Evolutionary conservation across 2,329 filamentous ascomycete genomes (phyloP).

Genomic region (Sporothrix euskadiensis): DNA sequence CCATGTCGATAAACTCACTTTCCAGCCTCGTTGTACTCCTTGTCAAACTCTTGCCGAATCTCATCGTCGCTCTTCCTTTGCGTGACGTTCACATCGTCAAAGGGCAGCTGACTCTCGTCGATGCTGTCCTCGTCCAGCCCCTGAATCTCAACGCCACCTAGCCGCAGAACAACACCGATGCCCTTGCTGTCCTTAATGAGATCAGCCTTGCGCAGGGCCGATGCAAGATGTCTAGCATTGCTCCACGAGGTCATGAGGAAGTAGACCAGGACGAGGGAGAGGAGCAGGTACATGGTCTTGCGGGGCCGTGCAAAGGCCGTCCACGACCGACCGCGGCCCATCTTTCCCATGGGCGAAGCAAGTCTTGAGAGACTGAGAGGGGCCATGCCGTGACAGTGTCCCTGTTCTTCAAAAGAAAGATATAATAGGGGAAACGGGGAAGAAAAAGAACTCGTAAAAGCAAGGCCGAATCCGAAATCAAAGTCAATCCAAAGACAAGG

Average conservation of each 20-base stretch:
- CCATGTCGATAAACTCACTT: conserved; percentile 37
- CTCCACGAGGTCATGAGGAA: conserved; percentile 12
- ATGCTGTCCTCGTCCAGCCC: background rate
- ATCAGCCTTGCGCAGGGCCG: conserved; percentile 14
- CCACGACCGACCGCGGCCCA: conserved; percentile 7
- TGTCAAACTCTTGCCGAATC: conserved; percentile 40
- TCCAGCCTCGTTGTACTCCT: conserved; percentile 44
- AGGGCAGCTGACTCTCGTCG: conserved; percentile 24
- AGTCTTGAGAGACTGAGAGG: background rate
- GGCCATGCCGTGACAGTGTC: background rate
- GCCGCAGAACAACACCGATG: background rate
- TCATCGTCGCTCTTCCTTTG: conserved; percentile 22
- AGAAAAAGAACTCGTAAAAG: background rate
- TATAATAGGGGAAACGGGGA: background rate
- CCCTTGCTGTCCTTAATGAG: conserved; percentile 10
- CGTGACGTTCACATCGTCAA: conserved; percentile 15
- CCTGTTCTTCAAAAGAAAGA: background rate
- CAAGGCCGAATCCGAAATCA: background rate
- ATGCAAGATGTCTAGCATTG: conserved; percentile 1
- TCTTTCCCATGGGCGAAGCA: conserved; percentile 15
- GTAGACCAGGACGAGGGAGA: background rate
- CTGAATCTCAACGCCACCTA: conserved; percentile 18
- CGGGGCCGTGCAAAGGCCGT: conserved; percentile 16
- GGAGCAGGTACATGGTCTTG: background rate
- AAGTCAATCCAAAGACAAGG: conserved; percentile 1